Evolutionary conservation across 73 alveolate genomes (phyloP), one percentile per base, ranked within the genome.

Genomic region (Paramecium octaurelia): DNA sequence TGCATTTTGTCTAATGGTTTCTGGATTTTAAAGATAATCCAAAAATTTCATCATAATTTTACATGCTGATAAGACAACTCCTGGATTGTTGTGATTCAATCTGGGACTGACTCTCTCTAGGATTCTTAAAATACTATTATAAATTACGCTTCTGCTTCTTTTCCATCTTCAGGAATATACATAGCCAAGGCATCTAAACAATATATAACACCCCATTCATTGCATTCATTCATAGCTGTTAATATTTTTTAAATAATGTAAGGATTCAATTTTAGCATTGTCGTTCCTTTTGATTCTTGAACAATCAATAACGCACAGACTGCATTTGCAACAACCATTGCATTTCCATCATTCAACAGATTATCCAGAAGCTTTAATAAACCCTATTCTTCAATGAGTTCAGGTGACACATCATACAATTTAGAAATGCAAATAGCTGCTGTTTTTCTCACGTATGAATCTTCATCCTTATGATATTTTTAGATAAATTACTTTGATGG

Each of bases 371-470:
- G 96, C 68, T 98, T 98, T 20, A 98, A 93, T 93, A 98, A 95
- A 48, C 99, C 99, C 71, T 98, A 99, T 88, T 98, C 99, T 46
- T 96, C 99, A 38, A 98, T 99, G 59, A 98, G 96, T 75, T 97
- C 98, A 10, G 99, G 98, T 71, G 96, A 93, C 40, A 97, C 98
- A 85, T 97, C 99, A 86, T 95, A 98, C 44, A 98, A 93, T 94
- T 98, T 98, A 40, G 99, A 99, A 58, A 98, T 99, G 69, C 99
- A 96, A 85, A 98, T 92, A 38, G 99, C 99, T 8, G 99, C 99
- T 12, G 99, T 98, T 96, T 98, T 98, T 87, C 99, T 95, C 44
- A 98, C 99, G 92, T 98, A 98, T 69, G 99, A 99, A 92, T 98
- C 99, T 73, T 96, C 97, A 93, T 98, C 99, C 93, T 95, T 93